Base-by-base conservation (phyloP, 2,329 filamentous ascomycete genomes). In the Fusarium odoratissimum region DNA sequence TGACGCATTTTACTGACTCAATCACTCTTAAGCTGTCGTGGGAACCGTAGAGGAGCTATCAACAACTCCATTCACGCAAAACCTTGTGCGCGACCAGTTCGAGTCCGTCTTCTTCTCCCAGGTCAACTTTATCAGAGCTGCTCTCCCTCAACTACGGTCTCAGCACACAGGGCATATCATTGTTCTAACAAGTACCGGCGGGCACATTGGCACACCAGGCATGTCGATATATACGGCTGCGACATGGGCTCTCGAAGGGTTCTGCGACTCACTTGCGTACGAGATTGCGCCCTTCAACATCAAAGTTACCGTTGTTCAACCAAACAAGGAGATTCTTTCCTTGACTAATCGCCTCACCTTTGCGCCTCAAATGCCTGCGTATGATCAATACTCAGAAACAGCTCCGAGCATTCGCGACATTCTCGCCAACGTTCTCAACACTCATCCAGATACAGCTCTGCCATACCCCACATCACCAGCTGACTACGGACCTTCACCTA, bases 231-330 rank as follows among this genome's bases (percentile, higher is more conserved):
- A 97, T 81, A 96, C 95, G 73, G 94, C 95, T 23, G 93, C 95
- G 19, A 95, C 95, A 41, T 98, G 95, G 95, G 96, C 95, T 3
- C 88, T 98, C 40, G 96, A 98, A 83, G 96, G 95, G 23, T 98
- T 96, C 81, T 98, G 95, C 83, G 95, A 98, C 83, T 94, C 94
- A 67, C 87, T 99, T 30, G 95, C 95, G 3, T 99, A 98, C 82
- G 96, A 99, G 83, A 93, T 99, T 72, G 93, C 95, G 1, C 96
- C 96, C 0, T 98, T 98, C 85, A 98, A 98, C 83, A 91, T 98
- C 84, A 97, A 95, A 82, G 90, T 98, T 81, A 98, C 95, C 44
- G 95, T 98, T 74, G 92, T 99, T 48, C 95, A 99, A 85, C 95
- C 95, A 31, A 97, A 95, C 82, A 94, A 97, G 83, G 95, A 98